phyloP scores from a whole-genome alignment of 768 basidiomycete genomes.

The Piloderma croceum region DNA sequence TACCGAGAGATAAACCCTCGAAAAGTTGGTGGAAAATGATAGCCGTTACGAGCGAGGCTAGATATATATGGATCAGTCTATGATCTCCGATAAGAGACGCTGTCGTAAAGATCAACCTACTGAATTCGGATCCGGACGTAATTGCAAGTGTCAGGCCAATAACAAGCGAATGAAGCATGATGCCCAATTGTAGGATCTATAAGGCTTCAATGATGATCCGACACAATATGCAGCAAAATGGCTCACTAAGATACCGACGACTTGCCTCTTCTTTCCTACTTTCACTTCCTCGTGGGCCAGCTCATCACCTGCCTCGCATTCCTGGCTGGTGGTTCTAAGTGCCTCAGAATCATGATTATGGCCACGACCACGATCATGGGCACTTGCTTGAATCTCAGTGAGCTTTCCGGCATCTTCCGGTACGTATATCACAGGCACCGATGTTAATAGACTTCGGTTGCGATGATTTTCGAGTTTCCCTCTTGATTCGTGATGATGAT shows the following conservation, averaged over 20 bases:
- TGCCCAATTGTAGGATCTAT: slow-evolving; percentile 75
- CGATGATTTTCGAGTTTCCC: no score
- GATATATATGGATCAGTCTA: not conserved
- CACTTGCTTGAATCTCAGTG: no score
- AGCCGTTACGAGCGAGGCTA: slow-evolving; percentile 69
- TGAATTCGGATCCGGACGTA: slow-evolving; percentile 62
- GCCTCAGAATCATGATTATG: no score
- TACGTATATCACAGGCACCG: no score
- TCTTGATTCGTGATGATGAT: no score
- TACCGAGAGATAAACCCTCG: slow-evolving; percentile 78
- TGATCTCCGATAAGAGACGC: not conserved
- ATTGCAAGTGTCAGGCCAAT: slow-evolving; percentile 76
- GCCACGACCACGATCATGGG: no score
- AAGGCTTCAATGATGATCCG: not conserved
- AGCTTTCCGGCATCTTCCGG: no score
- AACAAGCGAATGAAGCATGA: slow-evolving; percentile 80
- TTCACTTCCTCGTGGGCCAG: slow-evolving; percentile 19
- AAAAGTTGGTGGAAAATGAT: slow-evolving; percentile 81
- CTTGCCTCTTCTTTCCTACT: slow-evolving; percentile 54
- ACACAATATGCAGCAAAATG: slow-evolving; percentile 1
- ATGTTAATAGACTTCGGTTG: no score
- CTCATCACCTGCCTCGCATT: slow-evolving; percentile 3
- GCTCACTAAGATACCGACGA: slow-evolving; percentile 70
- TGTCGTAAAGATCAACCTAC: slow-evolving; percentile 35
- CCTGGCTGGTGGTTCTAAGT: not conserved